Percentiles rank a stretch among this genome's conserved stretches.
Conservation (phyloP, 306 rosid genomes). For the Trifolium subterraneum region DNA sequence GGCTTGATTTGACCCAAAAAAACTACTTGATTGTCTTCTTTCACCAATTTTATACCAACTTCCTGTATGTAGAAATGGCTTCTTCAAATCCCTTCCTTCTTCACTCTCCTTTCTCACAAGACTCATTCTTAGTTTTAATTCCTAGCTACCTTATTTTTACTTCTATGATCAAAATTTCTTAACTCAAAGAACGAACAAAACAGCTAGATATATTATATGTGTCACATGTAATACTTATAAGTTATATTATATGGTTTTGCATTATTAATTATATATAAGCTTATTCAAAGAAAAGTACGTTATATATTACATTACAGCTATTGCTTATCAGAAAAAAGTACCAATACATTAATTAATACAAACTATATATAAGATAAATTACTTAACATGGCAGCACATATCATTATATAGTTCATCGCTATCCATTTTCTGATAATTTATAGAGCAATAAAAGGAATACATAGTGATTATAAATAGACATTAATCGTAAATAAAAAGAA, state of each 20-base stretch:
- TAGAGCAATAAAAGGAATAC: not conserved
- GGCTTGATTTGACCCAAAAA: slow-evolving; percentile 80
- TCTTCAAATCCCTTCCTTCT: slow-evolving; percentile 77
- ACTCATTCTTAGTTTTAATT: slow-evolving; percentile 58
- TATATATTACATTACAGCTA: slow-evolving; percentile 15
- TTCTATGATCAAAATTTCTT: not conserved
- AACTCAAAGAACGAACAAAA: not conserved
- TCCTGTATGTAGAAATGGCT: slow-evolving; percentile 92
- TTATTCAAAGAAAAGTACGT: not conserved
- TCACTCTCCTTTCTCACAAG: slow-evolving; percentile 67
- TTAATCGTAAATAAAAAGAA: not conserved
- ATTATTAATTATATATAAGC: not conserved
- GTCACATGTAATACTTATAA: not conserved
- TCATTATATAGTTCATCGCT: not conserved
- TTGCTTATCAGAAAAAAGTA: not conserved
- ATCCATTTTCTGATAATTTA: not conserved
- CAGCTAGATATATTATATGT: not conserved
- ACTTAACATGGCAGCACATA: not conserved
- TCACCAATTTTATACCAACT: slow-evolving; percentile 93
- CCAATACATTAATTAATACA: not conserved
- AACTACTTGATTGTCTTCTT: slow-evolving; percentile 71
- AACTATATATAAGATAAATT: not conserved
- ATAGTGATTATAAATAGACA: not conserved
- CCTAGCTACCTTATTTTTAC: not conserved
- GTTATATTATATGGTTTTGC: not conserved